Conservation (phyloP, 495 filamentous ascomycete species). For the Evansstolkia leycettana region DNA sequence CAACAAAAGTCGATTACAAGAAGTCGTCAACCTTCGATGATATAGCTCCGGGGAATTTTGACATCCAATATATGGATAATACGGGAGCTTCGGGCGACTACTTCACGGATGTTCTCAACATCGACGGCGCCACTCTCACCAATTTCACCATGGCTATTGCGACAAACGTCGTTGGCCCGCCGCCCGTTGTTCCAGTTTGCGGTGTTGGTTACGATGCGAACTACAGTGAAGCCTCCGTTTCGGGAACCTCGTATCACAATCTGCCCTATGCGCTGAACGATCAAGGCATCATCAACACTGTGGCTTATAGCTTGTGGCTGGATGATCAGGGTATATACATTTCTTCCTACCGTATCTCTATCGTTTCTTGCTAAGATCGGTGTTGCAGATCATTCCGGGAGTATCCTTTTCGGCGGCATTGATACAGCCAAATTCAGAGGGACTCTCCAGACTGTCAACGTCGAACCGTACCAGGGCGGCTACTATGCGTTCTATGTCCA, state of each 20-base stretch:
- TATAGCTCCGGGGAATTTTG: too few relatives aligned
- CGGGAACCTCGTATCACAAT: conserved; percentile 57
- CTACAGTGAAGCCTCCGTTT: conserved; percentile 60
- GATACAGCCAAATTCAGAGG: conserved; percentile 71
- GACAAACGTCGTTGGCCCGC: too few relatives aligned
- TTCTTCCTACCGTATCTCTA: background rate
- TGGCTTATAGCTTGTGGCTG: conserved; percentile 61
- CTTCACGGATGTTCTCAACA: conserved; percentile 60
- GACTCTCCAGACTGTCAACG: conserved; percentile 59
- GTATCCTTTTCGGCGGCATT: conserved; percentile 85
- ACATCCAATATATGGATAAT: conserved; percentile 86
- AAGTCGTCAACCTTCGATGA: background rate
- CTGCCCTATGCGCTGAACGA: conserved; percentile 64
- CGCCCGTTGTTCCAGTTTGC: too few relatives aligned
- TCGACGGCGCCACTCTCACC: conserved; percentile 49
- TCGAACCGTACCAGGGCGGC: conserved; percentile 44
- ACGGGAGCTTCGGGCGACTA: conserved; percentile 75
- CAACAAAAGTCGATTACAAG: background rate
- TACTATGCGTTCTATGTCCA: conserved; percentile 76
- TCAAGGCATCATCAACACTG: conserved; percentile 58
- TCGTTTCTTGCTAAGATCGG: background rate
- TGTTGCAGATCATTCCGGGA: conserved; percentile 48
- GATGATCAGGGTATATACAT: conserved; percentile 27
- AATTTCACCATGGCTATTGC: too few relatives aligned
- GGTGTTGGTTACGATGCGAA: conserved; percentile 81